Conservation (phyloP, 441 rosid genomes). For the Croton setiger region DNA sequence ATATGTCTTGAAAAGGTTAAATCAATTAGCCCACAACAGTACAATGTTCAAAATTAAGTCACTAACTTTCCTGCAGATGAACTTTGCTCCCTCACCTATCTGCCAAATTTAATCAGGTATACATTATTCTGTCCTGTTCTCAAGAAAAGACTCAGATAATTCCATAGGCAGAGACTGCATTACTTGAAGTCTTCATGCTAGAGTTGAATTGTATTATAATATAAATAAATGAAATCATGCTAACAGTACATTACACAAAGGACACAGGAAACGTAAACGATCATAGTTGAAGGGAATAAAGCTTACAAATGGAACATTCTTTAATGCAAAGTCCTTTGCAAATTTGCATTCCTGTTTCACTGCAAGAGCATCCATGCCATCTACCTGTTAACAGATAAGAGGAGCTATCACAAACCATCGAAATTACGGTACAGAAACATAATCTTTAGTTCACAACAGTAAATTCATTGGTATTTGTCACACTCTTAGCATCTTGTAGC, state of each 20-base stretch:
- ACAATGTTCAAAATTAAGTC: neutral
- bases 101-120: constrained; percentile 1
- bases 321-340: constrained; percentile 85
- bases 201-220: neutral
- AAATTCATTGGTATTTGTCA: neutral
- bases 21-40: neutral
- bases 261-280: neutral
- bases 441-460: neutral
- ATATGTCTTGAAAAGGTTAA: neutral
- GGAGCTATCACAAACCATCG: neutral
- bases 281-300: constrained; percentile 9
- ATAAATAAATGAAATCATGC: neutral
- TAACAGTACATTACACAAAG: neutral
- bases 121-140: neutral
- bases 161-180: neutral
- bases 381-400: constrained; percentile 50
- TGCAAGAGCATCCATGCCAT: constrained; percentile 94
- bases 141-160: neutral
- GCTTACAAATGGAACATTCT: constrained; percentile 95
- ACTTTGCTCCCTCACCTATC: neutral
- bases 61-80: neutral
- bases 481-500: neutral
- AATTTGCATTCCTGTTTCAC: constrained; percentile 96
- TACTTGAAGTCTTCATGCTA: neutral
- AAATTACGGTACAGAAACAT: neutral